Evolutionary conservation across 768 basidiomycete species (phyloP), one percentile per base, ranked within the genome.

Genomic region (Vishniacozyma victoriae): DNA sequence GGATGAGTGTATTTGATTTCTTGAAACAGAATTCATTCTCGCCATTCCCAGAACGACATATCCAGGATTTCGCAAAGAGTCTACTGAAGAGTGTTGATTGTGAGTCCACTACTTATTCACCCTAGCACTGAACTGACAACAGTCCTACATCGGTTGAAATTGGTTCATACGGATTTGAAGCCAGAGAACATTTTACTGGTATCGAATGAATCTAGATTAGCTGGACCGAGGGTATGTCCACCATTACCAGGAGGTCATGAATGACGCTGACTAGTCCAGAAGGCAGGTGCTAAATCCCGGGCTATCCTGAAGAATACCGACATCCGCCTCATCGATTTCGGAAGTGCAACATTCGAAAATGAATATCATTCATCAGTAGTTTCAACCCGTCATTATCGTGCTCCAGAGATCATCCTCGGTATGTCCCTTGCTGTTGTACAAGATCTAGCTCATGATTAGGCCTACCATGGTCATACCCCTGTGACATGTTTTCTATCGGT

Each of bases 281-380:
- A 33, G 44, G 16, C 31, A 29, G 40, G 41, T 33, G 19, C 26
- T 35, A 41, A 31, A 50, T 22, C 39, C 3, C 24, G 22, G 16
- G 20, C 35, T 7, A 29, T 33, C 42, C 26, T 33, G 55, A 44
- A 81, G 46, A 85, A 84, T 35, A 93, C 90, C 3, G 87, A 90
- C 41, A 96, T 99, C 55, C 87, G 86, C 33, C 77, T 99, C 35
- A 99, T 97, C 70, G 95, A 99, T 73, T 99, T 99, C 72, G 95
- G 95, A 46, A 93, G 89, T 33, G 95, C 95, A 2, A 99, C 95
- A 2, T 97, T 97, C 61, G 87, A 96, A 66, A 81, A 87, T 62
- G 95, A 99, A 72, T 97, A 97, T 71, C 95, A 99, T 71, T 96
- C 93, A 1, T 89, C 87, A 2, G 95, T 99, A 20, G 95, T 99